phyloP scores from a whole-genome alignment of 2,329 filamentous ascomycete species.

The Aspergillus sp. region DNA sequence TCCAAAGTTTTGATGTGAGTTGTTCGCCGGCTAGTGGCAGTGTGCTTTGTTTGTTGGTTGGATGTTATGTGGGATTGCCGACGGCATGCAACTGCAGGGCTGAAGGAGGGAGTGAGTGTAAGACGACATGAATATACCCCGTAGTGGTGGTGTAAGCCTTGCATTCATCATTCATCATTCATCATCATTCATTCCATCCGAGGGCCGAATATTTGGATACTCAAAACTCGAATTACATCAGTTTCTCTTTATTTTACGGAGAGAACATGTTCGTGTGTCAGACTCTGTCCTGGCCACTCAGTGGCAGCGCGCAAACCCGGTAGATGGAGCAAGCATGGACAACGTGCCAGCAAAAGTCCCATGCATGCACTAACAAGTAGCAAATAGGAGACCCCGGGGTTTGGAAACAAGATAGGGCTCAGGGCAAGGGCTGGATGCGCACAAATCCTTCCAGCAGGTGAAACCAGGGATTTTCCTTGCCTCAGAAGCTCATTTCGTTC shows the following conservation, averaged over 20 bases:
- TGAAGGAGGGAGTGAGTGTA: background rate
- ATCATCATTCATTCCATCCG: too few species aligned
- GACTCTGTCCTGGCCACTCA: background rate
- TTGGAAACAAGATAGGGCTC: slow-evolving; percentile 10
- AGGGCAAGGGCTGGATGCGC: slow-evolving; percentile 16
- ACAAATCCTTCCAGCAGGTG: slow-evolving; percentile 3
- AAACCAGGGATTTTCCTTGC: background rate
- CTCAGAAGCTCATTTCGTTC: background rate
- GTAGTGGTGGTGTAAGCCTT: background rate
- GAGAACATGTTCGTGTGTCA: slow-evolving; percentile 2
- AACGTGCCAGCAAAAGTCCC: slow-evolving; percentile 6
- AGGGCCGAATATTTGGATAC: background rate
- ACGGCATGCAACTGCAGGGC: background rate
- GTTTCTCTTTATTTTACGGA: background rate
- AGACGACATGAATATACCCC: background rate
- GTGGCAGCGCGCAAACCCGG: background rate
- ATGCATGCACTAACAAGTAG: background rate
- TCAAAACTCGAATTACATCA: background rate
- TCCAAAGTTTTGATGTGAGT: background rate
- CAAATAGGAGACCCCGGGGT: background rate
- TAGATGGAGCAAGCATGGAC: background rate
- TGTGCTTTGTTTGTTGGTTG: background rate
- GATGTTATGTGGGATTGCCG: background rate
- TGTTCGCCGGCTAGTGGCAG: background rate
- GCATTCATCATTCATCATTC: background rate